Evolutionary conservation across 2,329 filamentous ascomycete species (phyloP), one percentile per base, ranked within the genome.

Genomic region (Hymenoscyphus repandus): DNA sequence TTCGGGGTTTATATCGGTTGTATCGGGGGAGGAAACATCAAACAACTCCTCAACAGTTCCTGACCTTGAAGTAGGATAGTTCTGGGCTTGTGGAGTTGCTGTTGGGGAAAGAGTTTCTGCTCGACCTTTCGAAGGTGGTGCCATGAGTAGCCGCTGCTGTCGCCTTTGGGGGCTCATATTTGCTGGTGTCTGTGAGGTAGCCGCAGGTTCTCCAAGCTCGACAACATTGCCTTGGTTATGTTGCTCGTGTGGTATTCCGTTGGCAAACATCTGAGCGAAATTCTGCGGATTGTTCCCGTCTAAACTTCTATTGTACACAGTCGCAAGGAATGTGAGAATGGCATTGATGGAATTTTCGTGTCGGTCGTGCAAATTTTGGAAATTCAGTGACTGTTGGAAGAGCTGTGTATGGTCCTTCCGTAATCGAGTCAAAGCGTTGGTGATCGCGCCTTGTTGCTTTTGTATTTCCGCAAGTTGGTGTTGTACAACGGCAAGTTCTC

Each of bases 281-380:
- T 88, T 92, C 64, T 88, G 82, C 1, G 81, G 76, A 15, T 80
- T 79, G 31, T 92, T 86, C 33, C 91, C 89, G 66, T 96, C 91
- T 45, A 99, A 72, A 56, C 90, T 95, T 64, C 95, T 86, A 56
- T 95, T 87, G 71, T 97, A 99, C 38, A 99, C 92, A 11, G 95
- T 97, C 41, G 92, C 93, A 17, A 99, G 78, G 68, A 99, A 97
- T 45, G 91, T 95, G 38, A 99, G 78, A 55, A 99, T 97, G n/a
- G 92, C 92, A 64, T 96, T 97, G 70, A 99, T 97, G 0, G 92
- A 96, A 66, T 92, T 96, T 66, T 99, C 93, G 64, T 99, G 93
- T n/a, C 93, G 85, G 60, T 92, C 90, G 64, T 97, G 92, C 65
- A 95, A 83, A 52, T 82, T 87, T 68, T 97, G 91, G 66, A 96